Evolutionary conservation across 1,284 basidiomycete species (phyloP).

Genomic region (Malassezia cuniculi): DNA sequence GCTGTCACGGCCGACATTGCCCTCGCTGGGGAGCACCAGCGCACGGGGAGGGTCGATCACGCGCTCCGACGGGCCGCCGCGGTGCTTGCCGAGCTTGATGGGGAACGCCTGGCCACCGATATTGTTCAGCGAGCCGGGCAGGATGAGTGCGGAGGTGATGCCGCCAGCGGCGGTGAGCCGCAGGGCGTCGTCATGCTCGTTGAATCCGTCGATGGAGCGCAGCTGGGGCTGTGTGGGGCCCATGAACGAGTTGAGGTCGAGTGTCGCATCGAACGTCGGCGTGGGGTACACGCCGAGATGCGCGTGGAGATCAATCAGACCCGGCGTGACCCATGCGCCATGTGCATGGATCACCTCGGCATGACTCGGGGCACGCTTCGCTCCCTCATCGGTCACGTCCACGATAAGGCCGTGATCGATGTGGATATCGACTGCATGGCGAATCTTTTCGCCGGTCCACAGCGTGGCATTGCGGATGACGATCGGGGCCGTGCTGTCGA

Average conservation of each 20-base stretch:
- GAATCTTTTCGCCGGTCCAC: constrained; percentile 62
- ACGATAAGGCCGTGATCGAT: constrained; percentile 49
- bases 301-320: constrained; percentile 65
- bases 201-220: constrained; percentile 54
- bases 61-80: constrained; percentile 19
- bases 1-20: constrained; percentile 7
- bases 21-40: constrained; percentile 25
- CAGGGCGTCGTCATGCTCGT: constrained; percentile 55
- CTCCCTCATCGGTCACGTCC: constrained; percentile 39
- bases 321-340: constrained; percentile 36
- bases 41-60: constrained; percentile 32
- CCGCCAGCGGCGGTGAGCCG: constrained; percentile 54
- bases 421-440: constrained; percentile 49
- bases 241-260: constrained; percentile 48
- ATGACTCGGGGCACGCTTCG: not conserved
- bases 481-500: constrained; percentile 55
- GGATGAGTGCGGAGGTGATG: constrained; percentile 58
- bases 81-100: constrained; percentile 55
- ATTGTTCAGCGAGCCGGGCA: constrained; percentile 55
- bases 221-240: constrained; percentile 53
- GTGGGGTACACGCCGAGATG: constrained; percentile 53
- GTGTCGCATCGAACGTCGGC: constrained; percentile 46
- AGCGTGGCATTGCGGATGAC: constrained; percentile 65
- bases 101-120: constrained; percentile 60
- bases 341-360: constrained; percentile 19